phyloP scores from a whole-genome alignment of 2,329 filamentous ascomycete species.

The Tolypocladium tropicale region DNA sequence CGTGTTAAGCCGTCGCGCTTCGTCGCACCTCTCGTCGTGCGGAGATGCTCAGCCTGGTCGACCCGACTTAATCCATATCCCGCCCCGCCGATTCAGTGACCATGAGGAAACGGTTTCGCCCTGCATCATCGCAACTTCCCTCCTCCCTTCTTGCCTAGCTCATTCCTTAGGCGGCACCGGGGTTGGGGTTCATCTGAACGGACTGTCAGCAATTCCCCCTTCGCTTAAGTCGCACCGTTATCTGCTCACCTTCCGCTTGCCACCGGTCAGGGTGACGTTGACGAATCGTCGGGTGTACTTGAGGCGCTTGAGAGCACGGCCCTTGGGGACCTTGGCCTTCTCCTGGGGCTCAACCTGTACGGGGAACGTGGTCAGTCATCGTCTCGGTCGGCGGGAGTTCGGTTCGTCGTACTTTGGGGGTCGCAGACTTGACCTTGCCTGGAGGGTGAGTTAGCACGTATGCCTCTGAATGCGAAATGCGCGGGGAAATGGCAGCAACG shows the following conservation, averaged over 20 bases:
- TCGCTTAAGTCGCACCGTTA: not conserved
- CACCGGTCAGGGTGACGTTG: slow-evolving; percentile 92
- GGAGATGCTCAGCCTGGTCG: slow-evolving; percentile 24
- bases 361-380: slow-evolving; percentile 18
- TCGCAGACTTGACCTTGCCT: slow-evolving; percentile 97
- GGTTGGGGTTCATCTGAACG: slow-evolving; percentile 76
- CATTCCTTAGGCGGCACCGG: slow-evolving; percentile 51
- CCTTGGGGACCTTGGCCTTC: slow-evolving; percentile 96
- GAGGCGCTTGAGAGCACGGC: slow-evolving; percentile 93
- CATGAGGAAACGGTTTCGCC: slow-evolving; percentile 20
- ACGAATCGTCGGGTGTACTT: slow-evolving; percentile 97
- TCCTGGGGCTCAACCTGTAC: slow-evolving; percentile 74
- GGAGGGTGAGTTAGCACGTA: slow-evolving; percentile 45
- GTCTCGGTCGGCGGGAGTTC: slow-evolving; percentile 11
- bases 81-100: slow-evolving; percentile 20
- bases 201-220: slow-evolving; percentile 12
- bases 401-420: slow-evolving; percentile 62
- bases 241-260: slow-evolving; percentile 84
- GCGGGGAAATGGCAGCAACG: slow-evolving; percentile 11
- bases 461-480: slow-evolving; percentile 14
- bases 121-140: slow-evolving; percentile 18
- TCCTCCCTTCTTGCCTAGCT: slow-evolving; percentile 14
- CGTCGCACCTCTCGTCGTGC: slow-evolving; percentile 22
- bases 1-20: slow-evolving; percentile 26
- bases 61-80: slow-evolving; percentile 25